A percentile compares a stretch with the other conserved stretches of the same genome.
These are phyloP conservation scores for Boletus huronensis DNA, from an alignment of 768 basidiomycete genomes.

Conservation along the genomic window DNA sequence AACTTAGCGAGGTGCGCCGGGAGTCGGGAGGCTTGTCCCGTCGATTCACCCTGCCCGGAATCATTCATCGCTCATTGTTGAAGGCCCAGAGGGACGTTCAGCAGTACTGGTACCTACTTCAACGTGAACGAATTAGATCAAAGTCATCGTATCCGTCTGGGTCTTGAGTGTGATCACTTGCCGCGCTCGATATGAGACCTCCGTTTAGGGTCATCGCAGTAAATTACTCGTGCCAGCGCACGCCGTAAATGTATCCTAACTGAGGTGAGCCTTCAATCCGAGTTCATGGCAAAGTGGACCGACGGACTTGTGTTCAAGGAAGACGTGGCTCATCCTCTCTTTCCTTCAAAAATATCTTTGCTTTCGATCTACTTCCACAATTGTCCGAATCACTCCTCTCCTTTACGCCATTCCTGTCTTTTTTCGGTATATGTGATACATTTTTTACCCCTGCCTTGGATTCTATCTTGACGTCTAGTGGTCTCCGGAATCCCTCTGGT, in stretches of 20 bases:
- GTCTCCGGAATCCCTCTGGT: not conserved
- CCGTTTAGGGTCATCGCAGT: not conserved
- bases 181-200: too few species aligned
- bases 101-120: not conserved
- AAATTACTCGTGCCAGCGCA: not conserved
- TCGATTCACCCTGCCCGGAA: too few species aligned
- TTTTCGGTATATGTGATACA: constrained; percentile 10
- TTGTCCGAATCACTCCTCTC: constrained; percentile 24
- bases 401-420: constrained; percentile 8
- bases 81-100: not conserved
- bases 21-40: not conserved
- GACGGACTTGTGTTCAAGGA: constrained; percentile 1
- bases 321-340: not conserved
- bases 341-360: not conserved
- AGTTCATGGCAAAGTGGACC: not conserved
- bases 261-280: not conserved
- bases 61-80: not conserved
- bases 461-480: not conserved
- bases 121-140: not conserved
- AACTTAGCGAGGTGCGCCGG: not conserved
- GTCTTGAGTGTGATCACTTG: not conserved
- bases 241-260: not conserved
- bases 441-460: not conserved
- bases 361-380: not conserved
- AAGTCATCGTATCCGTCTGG: not conserved